Evolutionary conservation across 768 basidiomycete genomes (phyloP).

Genomic region (Clavaria fumosa): DNA sequence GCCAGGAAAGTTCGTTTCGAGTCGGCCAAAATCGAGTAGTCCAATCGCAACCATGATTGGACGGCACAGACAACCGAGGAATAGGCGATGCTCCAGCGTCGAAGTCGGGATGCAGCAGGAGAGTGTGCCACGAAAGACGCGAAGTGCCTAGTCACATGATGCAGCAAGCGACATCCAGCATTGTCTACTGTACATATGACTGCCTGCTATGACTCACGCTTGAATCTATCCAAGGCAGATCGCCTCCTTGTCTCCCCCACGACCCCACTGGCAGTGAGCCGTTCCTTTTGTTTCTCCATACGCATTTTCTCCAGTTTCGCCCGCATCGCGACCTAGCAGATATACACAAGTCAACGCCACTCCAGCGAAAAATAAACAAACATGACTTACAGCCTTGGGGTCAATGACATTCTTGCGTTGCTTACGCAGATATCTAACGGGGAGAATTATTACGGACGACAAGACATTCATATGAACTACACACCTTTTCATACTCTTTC

Average conservation of each 20-base stretch:
- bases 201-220: too few species aligned
- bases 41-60: too few species aligned
- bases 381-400: conserved; percentile 42
- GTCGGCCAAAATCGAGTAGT: too few species aligned
- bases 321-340: conserved; percentile 40
- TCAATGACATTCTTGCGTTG: conserved; percentile 94
- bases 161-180: too few species aligned
- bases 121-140: too few species aligned
- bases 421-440: conserved; percentile 54
- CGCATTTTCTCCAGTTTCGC: conserved; percentile 50
- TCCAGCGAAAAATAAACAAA: background rate
- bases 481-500: conserved; percentile 70
- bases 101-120: too few species aligned
- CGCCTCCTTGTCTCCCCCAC: conserved; percentile 16
- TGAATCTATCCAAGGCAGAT: conserved; percentile 30
- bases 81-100: too few species aligned
- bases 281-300: conserved; percentile 35
- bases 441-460: background rate
- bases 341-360: background rate
- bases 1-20: too few species aligned
- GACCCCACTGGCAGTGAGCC: conserved; percentile 18
- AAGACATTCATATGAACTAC: conserved; percentile 4
- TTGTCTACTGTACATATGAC: too few species aligned
- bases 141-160: too few species aligned
- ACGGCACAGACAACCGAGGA: too few species aligned